Conservation (phyloP, 306 rosid species). For the Fagus sylvatica region DNA sequence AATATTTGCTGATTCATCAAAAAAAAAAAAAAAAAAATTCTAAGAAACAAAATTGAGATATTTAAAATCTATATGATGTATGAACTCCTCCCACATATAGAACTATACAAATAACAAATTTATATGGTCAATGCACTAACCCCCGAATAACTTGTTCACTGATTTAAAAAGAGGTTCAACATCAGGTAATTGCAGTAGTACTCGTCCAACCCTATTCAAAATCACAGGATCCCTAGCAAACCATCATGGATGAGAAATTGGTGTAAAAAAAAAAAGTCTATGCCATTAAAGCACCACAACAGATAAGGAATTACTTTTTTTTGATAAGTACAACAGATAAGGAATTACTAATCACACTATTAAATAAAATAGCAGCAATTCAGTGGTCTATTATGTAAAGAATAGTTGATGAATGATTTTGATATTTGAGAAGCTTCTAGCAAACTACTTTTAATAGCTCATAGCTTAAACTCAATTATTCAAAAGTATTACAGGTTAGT, state of each 20-base stretch:
- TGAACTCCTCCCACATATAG: not conserved
- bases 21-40: no score
- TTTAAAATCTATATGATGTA: not conserved
- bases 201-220: slow-evolving; percentile 67
- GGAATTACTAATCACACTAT: not conserved
- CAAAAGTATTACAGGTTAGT: no score
- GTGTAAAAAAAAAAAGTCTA: slow-evolving; percentile 21
- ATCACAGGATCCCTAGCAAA: slow-evolving; percentile 76
- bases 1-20: no score
- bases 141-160: slow-evolving; percentile 67
- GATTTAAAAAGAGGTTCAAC: slow-evolving; percentile 40
- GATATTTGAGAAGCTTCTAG: no score
- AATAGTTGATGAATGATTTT: no score
- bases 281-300: not conserved
- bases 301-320: no score
- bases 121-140: slow-evolving; percentile 38
- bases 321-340: no score
- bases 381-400: no score
- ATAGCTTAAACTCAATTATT: no score
- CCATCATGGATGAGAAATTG: slow-evolving; percentile 71
- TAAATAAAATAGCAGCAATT: not conserved
- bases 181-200: slow-evolving; percentile 52
- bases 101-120: not conserved
- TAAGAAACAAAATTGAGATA: not conserved
- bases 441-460: no score